Base-by-base conservation (phyloP, 768 basidiomycete genomes). In the Lepiota subincarnata region DNA sequence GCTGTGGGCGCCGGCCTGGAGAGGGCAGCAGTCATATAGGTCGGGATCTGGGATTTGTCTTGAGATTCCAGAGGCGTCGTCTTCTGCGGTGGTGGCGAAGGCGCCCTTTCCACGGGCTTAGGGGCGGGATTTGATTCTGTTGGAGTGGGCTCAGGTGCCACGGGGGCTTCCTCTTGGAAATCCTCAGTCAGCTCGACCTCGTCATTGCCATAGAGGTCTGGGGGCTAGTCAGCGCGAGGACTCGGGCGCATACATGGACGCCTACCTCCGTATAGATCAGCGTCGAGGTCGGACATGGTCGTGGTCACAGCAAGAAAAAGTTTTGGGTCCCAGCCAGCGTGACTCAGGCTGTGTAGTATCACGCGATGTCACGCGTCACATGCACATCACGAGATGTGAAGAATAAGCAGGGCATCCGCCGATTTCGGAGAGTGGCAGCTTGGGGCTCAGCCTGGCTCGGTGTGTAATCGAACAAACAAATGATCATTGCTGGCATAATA, bases 261-360 rank as follows among this genome's bases (percentile, higher is more conserved):
- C 83, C 53, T 66, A 89, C 92, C 92, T 63, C 90, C 89, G 64
- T 94, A 94, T 49, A 93, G 79, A 68, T 93, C 92, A 71, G 88
- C 88, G 68, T 92, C 89, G 68, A 89, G 85, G 73, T 89, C 88
- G 58, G 86, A 83, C 87, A 87, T 87, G 62, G 69, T 70, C 56
- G 59, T 50, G 54, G 57, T 63, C 55, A 51, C 55, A 55, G 66
- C 65, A 65, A 68, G 73, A 39, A 45, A 55, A 48, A 36, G 24
- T 24, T 44, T 44, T 51, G 14, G 14, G 51, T 3, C 13, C 14
- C 13, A 12, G 19, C 41, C 12, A n/a, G 53, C 31, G 51, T 50
- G 45, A 54, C 53, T 28, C 22, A 6, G 19, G 53, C 28, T 55
- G 37, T 48, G 53, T 40, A 40, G 34, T 37, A 50, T 50, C 39